These are phyloP conservation scores for Prunus yedoensis DNA, from an alignment of 331 rosid genomes.

Conservation along the genomic window DNA sequence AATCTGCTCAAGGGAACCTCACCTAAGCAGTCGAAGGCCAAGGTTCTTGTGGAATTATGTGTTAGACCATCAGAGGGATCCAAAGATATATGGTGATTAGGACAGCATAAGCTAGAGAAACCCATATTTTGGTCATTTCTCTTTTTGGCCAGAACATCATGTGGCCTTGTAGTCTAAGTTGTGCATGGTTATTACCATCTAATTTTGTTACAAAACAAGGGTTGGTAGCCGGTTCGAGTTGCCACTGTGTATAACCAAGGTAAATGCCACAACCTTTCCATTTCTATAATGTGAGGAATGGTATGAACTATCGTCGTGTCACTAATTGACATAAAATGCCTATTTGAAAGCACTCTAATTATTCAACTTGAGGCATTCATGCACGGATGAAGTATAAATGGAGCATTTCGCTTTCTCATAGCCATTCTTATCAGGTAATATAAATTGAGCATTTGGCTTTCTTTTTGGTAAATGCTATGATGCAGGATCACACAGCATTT, in stretches of 20 bases:
- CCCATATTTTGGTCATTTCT: neutral
- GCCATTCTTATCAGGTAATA: too few species aligned
- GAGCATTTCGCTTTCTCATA: too few species aligned
- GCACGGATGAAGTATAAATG: too few species aligned
- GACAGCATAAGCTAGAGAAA: slow-evolving; percentile 8
- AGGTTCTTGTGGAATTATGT: neutral
- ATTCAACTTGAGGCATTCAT: too few species aligned
- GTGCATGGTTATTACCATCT: slow-evolving; percentile 35
- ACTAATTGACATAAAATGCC: too few species aligned
- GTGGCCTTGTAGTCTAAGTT: slow-evolving; percentile 24
- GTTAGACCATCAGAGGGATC: neutral
- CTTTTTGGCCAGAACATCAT: slow-evolving; percentile 7
- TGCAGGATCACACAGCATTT: too few species aligned
- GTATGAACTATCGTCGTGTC: neutral
- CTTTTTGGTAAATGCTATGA: too few species aligned
- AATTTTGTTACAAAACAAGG: slow-evolving; percentile 49
- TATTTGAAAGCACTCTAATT: too few species aligned
- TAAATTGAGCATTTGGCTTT: too few species aligned
- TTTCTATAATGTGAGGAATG: neutral
- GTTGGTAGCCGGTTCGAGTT: slow-evolving; percentile 23
- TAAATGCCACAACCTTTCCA: neutral
- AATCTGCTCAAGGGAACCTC: slow-evolving; percentile 1
- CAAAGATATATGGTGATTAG: neutral
- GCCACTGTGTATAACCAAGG: slow-evolving; percentile 16
- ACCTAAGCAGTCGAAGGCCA: neutral